These are phyloP conservation scores for Globisporangium canariense DNA, from an alignment of 352 stramenopile genomes.

Conservation along the genomic window DNA sequence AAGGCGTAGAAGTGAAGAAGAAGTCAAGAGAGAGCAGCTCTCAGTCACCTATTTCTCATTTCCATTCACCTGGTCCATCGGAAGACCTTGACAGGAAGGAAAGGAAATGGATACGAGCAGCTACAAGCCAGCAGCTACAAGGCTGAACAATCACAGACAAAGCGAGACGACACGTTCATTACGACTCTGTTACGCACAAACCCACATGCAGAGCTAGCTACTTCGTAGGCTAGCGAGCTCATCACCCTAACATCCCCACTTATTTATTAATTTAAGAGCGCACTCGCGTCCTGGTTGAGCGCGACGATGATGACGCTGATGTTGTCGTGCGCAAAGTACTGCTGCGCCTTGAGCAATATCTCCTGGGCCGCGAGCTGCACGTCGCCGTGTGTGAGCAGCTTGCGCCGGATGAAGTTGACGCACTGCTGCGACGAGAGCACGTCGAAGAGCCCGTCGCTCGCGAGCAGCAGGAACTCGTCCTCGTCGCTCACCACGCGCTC, in stretches of 20 bases:
- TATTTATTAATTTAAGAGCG: constrained; percentile 22
- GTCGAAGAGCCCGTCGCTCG: constrained; percentile 91
- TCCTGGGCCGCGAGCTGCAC: constrained; percentile 87
- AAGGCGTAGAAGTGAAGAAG: constrained; percentile 14
- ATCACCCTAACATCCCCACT: constrained; percentile 5
- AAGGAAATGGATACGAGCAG: not conserved
- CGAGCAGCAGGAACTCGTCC: constrained; percentile 89
- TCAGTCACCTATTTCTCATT: not conserved
- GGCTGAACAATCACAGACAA: too few species aligned
- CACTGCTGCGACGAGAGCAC: constrained; percentile 88
- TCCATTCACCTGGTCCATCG: constrained; percentile 8
- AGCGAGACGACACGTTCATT: constrained; percentile 9
- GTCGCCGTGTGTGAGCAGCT: constrained; percentile 84
- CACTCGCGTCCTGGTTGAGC: constrained; percentile 56
- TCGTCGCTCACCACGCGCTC: constrained; percentile 52
- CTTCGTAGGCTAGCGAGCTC: constrained; percentile 5
- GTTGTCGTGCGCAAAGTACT: constrained; percentile 91
- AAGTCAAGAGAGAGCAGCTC: not conserved
- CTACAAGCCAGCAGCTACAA: constrained; percentile 3
- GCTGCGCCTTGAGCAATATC: constrained; percentile 83
- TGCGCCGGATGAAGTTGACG: constrained; percentile 89
- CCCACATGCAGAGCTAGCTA: not conserved
- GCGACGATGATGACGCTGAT: constrained; percentile 88
- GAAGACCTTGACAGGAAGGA: constrained; percentile 10
- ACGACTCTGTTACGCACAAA: constrained; percentile 4